Base-by-base conservation (phyloP, 441 rosid species). In the Jatropha podagrica region DNA sequence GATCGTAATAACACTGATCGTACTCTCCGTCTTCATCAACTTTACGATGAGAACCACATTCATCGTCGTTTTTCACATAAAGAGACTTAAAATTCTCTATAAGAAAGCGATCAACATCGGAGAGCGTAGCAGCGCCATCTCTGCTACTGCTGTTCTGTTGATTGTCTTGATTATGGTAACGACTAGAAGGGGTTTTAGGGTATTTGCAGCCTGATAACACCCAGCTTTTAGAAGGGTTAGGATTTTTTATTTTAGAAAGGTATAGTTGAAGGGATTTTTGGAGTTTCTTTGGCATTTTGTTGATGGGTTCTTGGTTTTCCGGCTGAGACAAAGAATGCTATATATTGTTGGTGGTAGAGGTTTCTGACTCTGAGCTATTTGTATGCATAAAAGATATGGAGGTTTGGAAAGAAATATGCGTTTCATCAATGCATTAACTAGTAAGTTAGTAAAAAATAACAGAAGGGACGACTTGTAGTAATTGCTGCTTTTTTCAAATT, bases 81-180 rank as follows among this genome's bases (percentile, higher is more conserved):
- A 95, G 89, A 26, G 98, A 91, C 69, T 77, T 87, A 80, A 95
- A 95, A 80, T 95, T 95, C 81, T 95, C 96, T 13, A 81, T 84
- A 40, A 93, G 89, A 82, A 93, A 95, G 20, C 86, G 91, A 72
- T 95, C 99, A 5, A 93, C 76, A 56, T 95, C 99, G 0, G 88
- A 83, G 59, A 95, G 89, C 5, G 97, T 93, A 4, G 95, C 94
- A 0, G 88, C 85, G 2, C 56, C 83, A 23, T 70, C 77, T 1
- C 73, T 56, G 23, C 60, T 69, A 10, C 62, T 26, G 3, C 7
- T 5, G 12, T 23, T 58, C 7, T 23, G 37, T 18, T 56, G 26
- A 32, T 41, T 10, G 5, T 67, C 71, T 2, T 17, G 40, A 58
- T 37, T 56, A 48, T 67, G 75, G 80, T 12, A 38, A 32, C 77